Conservation (phyloP, 805 yeast genomes). For the Isabelozyma heimii region DNA sequence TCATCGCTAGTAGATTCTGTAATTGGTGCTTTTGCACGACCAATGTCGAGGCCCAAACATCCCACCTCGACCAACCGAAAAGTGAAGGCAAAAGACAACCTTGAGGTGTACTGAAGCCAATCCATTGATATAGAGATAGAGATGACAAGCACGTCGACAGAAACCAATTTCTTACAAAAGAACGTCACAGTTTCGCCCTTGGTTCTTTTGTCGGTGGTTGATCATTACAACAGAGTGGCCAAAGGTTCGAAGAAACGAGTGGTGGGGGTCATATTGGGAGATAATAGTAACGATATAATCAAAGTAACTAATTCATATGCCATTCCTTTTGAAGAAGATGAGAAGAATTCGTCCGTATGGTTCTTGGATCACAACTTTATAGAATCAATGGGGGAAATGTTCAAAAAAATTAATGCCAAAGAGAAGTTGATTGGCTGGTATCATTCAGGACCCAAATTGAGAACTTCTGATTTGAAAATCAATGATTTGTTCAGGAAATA, state of each 20-base stretch:
- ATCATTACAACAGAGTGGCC: constrained; percentile 88
- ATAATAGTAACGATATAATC: constrained; percentile 53
- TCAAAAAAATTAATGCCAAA: constrained; percentile 94
- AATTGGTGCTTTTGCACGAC: background rate
- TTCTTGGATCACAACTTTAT: constrained; percentile 94
- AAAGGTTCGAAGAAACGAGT: constrained; percentile 73
- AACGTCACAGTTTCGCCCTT: constrained; percentile 92
- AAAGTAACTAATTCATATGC: constrained; percentile 92
- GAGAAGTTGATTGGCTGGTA: constrained; percentile 99
- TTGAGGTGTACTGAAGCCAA: background rate
- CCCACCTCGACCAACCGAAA: background rate
- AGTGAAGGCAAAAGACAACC: background rate
- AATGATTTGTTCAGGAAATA: constrained; percentile 85
- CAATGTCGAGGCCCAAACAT: background rate
- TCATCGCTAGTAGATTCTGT: background rate
- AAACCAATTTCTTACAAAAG: constrained; percentile 40
- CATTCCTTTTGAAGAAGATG: constrained; percentile 97
- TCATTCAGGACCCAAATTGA: constrained; percentile 94
- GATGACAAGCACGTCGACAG: constrained; percentile 21
- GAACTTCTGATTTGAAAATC: constrained; percentile 83
- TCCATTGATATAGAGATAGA: background rate
- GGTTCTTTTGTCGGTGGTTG: constrained; percentile 90
- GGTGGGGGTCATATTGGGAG: constrained; percentile 93
- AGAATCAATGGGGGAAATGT: constrained; percentile 97
- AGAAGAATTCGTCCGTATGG: constrained; percentile 88